These are phyloP conservation scores for Anisodus acutangulus DNA, from an alignment of 257 asterid species.

Conservation along the genomic window DNA sequence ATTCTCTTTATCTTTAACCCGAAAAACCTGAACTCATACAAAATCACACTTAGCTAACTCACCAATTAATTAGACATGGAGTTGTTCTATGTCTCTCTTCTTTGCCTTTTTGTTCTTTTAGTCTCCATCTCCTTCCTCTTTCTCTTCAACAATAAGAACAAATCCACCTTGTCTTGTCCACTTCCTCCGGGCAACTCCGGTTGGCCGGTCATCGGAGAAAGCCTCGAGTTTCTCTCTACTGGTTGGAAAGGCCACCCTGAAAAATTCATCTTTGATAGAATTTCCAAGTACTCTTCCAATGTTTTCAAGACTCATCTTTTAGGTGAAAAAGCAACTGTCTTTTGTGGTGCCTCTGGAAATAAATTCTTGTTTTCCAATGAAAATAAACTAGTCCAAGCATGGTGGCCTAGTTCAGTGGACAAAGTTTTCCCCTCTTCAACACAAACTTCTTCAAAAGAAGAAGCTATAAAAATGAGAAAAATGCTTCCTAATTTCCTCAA, in stretches of 20 bases:
- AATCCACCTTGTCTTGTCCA: constrained; percentile 25
- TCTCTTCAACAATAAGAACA: constrained; percentile 55
- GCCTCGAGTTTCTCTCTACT: constrained; percentile 55
- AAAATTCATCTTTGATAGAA: constrained; percentile 56
- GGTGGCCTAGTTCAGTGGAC: constrained; percentile 65
- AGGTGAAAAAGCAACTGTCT: constrained; percentile 46
- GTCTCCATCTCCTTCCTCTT: constrained; percentile 57
- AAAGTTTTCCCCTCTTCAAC: constrained; percentile 54
- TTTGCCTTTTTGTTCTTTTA: constrained; percentile 48
- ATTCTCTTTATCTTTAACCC: background rate
- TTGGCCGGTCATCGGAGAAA: constrained; percentile 61
- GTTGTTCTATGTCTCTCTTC: constrained; percentile 52
- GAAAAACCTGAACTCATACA: constrained; percentile 1
- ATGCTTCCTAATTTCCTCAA: constrained; percentile 65
- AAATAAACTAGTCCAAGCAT: constrained; percentile 58
- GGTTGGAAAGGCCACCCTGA: constrained; percentile 67
- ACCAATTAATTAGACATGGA: constrained; percentile 52
- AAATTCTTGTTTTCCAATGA: constrained; percentile 66
- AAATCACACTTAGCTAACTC: constrained; percentile 17
- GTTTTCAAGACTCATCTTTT: constrained; percentile 53
- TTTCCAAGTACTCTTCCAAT: constrained; percentile 45
- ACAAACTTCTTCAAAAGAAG: constrained; percentile 59
- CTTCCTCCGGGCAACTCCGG: constrained; percentile 59
- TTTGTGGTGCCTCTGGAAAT: constrained; percentile 51
- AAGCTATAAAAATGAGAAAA: constrained; percentile 63